Evolutionary conservation across 2,329 filamentous ascomycete genomes (phyloP), one percentile per base, ranked within the genome.

Genomic region (Ampelomyces quisqualis): DNA sequence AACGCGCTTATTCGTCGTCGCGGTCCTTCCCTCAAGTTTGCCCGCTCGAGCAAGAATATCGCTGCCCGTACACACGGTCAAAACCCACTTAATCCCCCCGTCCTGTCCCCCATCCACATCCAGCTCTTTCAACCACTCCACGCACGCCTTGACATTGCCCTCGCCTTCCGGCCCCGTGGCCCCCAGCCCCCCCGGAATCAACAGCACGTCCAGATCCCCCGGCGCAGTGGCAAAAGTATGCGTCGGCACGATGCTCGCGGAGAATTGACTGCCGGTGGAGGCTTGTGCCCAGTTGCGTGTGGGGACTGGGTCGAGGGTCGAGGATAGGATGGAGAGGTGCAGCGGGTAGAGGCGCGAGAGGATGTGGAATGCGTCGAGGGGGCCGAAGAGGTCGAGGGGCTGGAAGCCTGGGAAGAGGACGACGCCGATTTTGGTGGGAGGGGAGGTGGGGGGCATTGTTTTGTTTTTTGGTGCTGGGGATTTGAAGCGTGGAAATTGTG

Each of bases 11-110:
- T 87, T 88, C 11, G 80, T 84, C 3, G 85, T 88, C 3, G 82
- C 85, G 11, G 73, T 68, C 45, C 69, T 71, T 0, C 80, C 78
- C 45, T 86, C 75, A 20, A 88, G 60, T 2, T 85, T 62, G 0
- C 84, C 83, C 0, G 81, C 70, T 29, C 71, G 67, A 0, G 83
- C 83, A 0, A 79, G 72, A 4, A 85, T 63, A 2, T 76, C 76
- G 4, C 79, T 73, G 0, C 84, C 84, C 2, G 82, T 88, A 62
- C 85, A 88, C 1, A 88, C 74, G 0, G 82, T 84, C 29, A 88
- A 70, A 9, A 85, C 55, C 49, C 79, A 78, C 48, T 76, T 67
- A 17, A 84, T 58, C 3, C 0, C 17, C 29, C 15, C 7, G 15
- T 20, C 17, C 29, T 20, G 11, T 19, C 29, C 15, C 7, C 29